Evolutionary conservation across 78 protist genomes (phyloP), one percentile per base, ranked within the genome.

Genomic region (Reticulomyxa filosa): DNA sequence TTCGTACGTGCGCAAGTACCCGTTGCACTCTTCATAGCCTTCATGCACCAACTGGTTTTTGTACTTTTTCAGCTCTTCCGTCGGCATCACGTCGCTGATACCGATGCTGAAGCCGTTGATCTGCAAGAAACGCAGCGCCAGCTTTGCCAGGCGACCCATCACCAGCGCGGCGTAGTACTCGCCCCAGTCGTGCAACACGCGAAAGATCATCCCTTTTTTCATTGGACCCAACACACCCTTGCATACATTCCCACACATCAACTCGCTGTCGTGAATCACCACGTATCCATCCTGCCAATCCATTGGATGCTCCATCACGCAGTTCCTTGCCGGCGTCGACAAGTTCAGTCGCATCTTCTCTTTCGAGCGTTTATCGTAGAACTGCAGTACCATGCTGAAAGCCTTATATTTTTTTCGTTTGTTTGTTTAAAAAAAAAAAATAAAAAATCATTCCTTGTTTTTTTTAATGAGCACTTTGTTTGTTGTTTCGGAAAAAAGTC

Each of bases 31-130:
- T 7, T 4, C 46, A 64, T 82, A 75, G 0, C 86, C 93, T 0
- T 0, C 11, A 13, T 59, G 23, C 36, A 95, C 57, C 68, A 86
- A 35, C 27, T 37, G 72, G 30, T 71, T 53, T 76, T 90, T 95
- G 38, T 8, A 23, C 7, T 8, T 61, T 13, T 27, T 22, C 23
- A 94, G 75, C 13, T 17, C 17, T 0, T 34, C 61, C 6, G 78
- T 27, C 25, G 98, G 97, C 33, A 67, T 65, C 13, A 95, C 98
- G 64, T 93, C 98, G 6, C 53, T 74, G 52, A 96, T 84, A 29
- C 99, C 98, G 67, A 95, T 89, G 26, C 86, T 74, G 75, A 93
- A 95, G 22, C 98, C 99, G 13, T 62, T 4, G 27, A 11, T 22
- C 20, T 42, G 63, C n/a, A 65, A 32, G 57, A 42, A 65, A 34